A percentile compares a stretch with the other conserved stretches of the same genome.
Evolutionary conservation across 2,329 filamentous ascomycete species (phyloP).

Genomic region (Dryadomyces sulphureus): DNA sequence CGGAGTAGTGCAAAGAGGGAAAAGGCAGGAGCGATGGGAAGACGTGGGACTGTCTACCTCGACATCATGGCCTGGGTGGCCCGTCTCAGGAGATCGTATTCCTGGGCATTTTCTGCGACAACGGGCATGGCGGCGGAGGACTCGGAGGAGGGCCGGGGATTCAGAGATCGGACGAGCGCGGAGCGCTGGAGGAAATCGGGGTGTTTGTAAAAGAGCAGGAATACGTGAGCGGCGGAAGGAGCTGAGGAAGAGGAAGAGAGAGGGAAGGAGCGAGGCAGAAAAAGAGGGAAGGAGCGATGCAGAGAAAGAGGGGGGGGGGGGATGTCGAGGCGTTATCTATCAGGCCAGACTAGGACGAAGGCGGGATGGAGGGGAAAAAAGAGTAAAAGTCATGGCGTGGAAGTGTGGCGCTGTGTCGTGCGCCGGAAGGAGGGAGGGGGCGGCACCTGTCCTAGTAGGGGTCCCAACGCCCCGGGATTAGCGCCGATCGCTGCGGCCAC

Average conservation of each 20-base stretch:
- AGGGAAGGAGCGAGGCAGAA: too few species aligned
- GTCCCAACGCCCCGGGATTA: too few species aligned
- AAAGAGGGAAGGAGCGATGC: too few species aligned
- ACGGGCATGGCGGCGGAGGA: conserved; percentile 28
- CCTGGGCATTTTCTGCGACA: conserved; percentile 21
- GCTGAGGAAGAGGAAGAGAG: too few species aligned
- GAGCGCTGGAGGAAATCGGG: neutral
- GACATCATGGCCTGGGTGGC: conserved; percentile 50
- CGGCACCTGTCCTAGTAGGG: too few species aligned
- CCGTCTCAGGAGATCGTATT: conserved; percentile 40
- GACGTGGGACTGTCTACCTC: conserved; percentile 25
- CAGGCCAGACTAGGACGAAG: too few species aligned
- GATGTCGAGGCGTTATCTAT: too few species aligned
- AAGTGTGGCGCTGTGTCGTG: neutral
- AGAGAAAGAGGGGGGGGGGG: too few species aligned
- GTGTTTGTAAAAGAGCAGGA: neutral
- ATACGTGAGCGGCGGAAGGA: too few species aligned
- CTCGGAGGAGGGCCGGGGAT: conserved; percentile 2
- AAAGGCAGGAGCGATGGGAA: neutral
- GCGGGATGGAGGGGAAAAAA: neutral
- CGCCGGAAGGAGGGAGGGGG: neutral
- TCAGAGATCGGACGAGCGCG: neutral
- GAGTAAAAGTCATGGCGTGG: neutral
- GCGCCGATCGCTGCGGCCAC: too few species aligned
- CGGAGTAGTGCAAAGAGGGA: too few species aligned